phyloP scores from a whole-genome alignment of 495 filamentous ascomycete species.

The Cetradonia linearis region DNA sequence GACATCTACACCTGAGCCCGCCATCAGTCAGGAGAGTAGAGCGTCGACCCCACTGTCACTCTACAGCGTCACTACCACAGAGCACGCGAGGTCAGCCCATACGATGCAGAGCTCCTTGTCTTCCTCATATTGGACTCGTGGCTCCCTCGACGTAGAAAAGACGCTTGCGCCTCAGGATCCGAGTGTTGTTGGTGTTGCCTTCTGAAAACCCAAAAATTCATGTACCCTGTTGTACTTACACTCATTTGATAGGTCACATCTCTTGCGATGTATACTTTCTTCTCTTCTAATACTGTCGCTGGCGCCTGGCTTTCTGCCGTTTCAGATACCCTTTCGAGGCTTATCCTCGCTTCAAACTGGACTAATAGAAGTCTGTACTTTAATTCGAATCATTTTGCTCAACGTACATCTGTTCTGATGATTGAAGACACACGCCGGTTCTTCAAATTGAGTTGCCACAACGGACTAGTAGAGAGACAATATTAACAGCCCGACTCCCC shows the following conservation, averaged over 20 bases:
- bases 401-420: too few relatives aligned
- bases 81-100: background rate
- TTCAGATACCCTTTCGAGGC: slow-evolving; percentile 16
- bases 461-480: too few relatives aligned
- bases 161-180: slow-evolving; percentile 2
- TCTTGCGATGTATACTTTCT: background rate
- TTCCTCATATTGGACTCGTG: slow-evolving; percentile 10
- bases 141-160: slow-evolving; percentile 6
- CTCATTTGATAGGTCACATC: background rate
- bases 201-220: slow-evolving; percentile 2
- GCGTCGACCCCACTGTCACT: background rate
- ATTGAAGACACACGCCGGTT: too few relatives aligned
- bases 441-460: too few relatives aligned
- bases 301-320: background rate
- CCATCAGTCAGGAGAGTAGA: background rate
- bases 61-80: slow-evolving; percentile 6
- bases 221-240: background rate
- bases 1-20: background rate
- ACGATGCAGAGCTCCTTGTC: slow-evolving; percentile 16
- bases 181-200: slow-evolving; percentile 12
- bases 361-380: background rate
- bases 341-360: slow-evolving; percentile 4
- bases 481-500: too few relatives aligned
- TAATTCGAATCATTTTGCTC: too few relatives aligned
- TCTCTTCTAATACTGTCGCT: background rate